Percentiles rank a stretch among this genome's conserved stretches.
These are phyloP conservation scores for Pichia gijzeniarum DNA, from an alignment of 805 yeast genomes.

Conservation along the genomic window DNA sequence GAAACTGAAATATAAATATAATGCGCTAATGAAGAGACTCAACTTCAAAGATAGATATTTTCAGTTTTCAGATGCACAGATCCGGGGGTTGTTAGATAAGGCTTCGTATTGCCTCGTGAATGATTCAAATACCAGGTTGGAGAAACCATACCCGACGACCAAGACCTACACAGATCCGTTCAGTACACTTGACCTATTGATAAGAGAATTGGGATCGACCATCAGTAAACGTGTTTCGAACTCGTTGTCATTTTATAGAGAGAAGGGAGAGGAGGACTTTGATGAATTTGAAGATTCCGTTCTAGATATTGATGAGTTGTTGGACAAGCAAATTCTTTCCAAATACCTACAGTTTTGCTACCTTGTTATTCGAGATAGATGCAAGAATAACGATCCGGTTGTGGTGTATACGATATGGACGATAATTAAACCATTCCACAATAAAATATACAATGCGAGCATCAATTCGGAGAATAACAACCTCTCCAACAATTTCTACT, in stretches of 20 bases:
- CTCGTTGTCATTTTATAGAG: conserved; percentile 11
- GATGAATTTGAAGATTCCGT: not conserved
- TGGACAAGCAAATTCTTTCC: conserved; percentile 18
- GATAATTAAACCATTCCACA: conserved; percentile 27
- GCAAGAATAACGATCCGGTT: conserved; percentile 22
- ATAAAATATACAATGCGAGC: conserved; percentile 21
- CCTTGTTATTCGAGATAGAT: conserved; percentile 21
- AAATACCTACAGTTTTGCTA: conserved; percentile 26
- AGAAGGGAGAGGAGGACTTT: not conserved
- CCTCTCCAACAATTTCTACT: conserved; percentile 24
- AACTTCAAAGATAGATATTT: conserved; percentile 1
- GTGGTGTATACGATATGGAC: conserved; percentile 26
- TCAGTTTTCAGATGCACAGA: conserved; percentile 3
- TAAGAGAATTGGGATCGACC: conserved; percentile 16
- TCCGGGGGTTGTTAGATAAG: conserved; percentile 14
- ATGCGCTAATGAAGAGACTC: conserved; percentile 9
- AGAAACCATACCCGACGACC: not conserved
- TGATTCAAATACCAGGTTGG: not conserved
- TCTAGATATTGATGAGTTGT: conserved; percentile 11
- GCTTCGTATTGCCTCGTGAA: conserved; percentile 5
- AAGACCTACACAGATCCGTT: not conserved
- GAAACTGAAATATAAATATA: conserved; percentile 11
- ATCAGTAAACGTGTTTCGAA: conserved; percentile 10
- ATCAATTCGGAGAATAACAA: conserved; percentile 24
- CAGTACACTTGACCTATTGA: conserved; percentile 10